Evolutionary conservation across 495 filamentous ascomycete species (phyloP), one percentile per base, ranked within the genome.

Genomic region (Lasiosphaeria miniovina): DNA sequence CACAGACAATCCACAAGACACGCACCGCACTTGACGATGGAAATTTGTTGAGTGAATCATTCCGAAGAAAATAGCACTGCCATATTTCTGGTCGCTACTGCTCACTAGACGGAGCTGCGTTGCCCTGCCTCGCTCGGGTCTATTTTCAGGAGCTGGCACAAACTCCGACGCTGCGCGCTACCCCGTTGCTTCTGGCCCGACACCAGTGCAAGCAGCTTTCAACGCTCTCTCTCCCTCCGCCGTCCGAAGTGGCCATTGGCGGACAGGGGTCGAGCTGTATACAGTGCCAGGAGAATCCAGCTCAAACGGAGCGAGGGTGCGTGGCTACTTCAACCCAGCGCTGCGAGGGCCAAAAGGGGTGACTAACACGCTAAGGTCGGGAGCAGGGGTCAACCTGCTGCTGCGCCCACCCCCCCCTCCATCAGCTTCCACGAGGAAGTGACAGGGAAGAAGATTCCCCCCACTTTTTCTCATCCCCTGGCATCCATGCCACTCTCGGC

Each of bases 31-130:
- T 45, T 41, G 53, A 55, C 11, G 11, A 58, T 58, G 43, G 49
- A 46, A 45, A 54, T 54, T 49, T 62, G 61, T 60, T 63, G 62
- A 68, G 61, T 63, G 24, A 49, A 54, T 55, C 64, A 59, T 55
- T 17, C 3, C n/a, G 41, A 34, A 59, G 48, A 59, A 33, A 36
- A 24, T 31, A 36, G 46, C 34, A 34, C 53, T 17, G 49, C 50
- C 11, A 15, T 36, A 10, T 12, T n/a, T 52, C n/a, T 8, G 10
- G 31, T 45, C 33, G 24, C 24, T 24, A 24, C 2, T 24, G 24
- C 24, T 24, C 24, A 0, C 24, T 24, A 24, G 24, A 24, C 24
- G 2, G 57, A 43, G 15, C 14, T 52, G 55, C 60, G 54, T 48
- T 58, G 54, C 60, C 24, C 15, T 40, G 54, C 34, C 52, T 38